phyloP scores from a whole-genome alignment of 768 basidiomycete species.

The Lactarius trivialis region DNA sequence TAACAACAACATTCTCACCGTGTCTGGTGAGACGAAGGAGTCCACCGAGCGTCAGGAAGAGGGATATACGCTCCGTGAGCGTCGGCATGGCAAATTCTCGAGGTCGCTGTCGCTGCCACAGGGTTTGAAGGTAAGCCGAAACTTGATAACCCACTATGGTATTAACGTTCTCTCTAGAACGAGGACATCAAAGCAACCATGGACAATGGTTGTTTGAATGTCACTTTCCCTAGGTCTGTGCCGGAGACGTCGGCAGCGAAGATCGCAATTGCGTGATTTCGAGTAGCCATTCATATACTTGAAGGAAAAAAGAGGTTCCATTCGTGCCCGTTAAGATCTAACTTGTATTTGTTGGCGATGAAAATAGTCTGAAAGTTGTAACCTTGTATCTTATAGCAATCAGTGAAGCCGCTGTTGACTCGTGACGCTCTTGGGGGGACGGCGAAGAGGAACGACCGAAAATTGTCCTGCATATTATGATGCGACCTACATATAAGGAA shows the following conservation, averaged over 20 bases:
- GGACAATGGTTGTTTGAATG: conserved; percentile 28
- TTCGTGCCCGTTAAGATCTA: neutral
- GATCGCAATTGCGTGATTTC: conserved; percentile 12
- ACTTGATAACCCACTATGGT: neutral
- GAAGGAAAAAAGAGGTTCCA: neutral
- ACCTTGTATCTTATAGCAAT: neutral
- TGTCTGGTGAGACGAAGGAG: conserved; percentile 43
- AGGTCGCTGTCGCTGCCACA: conserved; percentile 25
- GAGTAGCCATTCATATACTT: too few relatives aligned
- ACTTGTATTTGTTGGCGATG: neutral
- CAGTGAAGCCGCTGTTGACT: neutral
- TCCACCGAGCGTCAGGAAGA: conserved; percentile 31
- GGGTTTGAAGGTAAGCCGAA: conserved; percentile 21
- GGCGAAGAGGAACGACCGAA: neutral
- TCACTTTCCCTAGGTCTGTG: conserved; percentile 27
- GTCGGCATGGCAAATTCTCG: conserved; percentile 29
- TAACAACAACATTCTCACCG: conserved; percentile 41
- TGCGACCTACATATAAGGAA: neutral
- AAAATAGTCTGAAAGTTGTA: neutral
- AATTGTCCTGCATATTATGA: neutral
- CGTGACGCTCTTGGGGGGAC: neutral
- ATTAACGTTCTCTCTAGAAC: conserved; percentile 13
- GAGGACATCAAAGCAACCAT: conserved; percentile 30
- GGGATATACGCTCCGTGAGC: conserved; percentile 33
- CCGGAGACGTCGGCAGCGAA: conserved; percentile 9